Evolutionary conservation across 805 yeast species (phyloP), one percentile per base, ranked within the genome.

Genomic region (Ogataea zsoltii): DNA sequence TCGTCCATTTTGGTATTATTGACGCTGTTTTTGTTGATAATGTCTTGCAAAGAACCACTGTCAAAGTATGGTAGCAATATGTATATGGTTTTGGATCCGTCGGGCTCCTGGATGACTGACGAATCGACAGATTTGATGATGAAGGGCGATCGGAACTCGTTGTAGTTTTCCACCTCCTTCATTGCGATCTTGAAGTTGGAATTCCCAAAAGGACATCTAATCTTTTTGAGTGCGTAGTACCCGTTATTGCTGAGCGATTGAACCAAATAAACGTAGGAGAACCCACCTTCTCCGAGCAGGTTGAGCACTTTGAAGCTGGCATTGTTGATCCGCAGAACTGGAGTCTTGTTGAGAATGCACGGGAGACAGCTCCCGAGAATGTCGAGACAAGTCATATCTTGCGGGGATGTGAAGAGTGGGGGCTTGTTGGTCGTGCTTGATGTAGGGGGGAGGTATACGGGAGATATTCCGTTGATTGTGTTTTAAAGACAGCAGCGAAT

Each of bases 271-370:
- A 88, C 96, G 55, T 85, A 89, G 0, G 96, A 83, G 60, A 85
- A 86, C 12, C 94, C 95, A 2, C 96, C 96, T 68, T 90, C 97
- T 9, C 96, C 96, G 6, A 91, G 69, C n/a, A 91, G 72, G 48
- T 80, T 75, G 43, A 81, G 67, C 14, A 91, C 83, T 55, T 71
- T 73, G 68, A 84, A 87, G 38, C 71, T 70, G 30, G 78, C 72
- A 44, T 79, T 78, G 62, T 86, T 85, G 51, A 91, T 77, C 14
- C 71, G 58, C 10, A 90, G 67, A 7, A 74, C 73, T 0, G 94
- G 91, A 13, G 77, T 61, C 36, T 46, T 43, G 42, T 51, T 56
- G 28, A 59, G 38, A 63, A 74, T 54, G 52, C 82, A 77, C 5
- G 80, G 80, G 9, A 73, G 62, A 50, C 79, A 75, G 11, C 42